Evolutionary conservation across 768 basidiomycete species (phyloP), one percentile per base, ranked within the genome.

Genomic region (Tulasnella sp.): DNA sequence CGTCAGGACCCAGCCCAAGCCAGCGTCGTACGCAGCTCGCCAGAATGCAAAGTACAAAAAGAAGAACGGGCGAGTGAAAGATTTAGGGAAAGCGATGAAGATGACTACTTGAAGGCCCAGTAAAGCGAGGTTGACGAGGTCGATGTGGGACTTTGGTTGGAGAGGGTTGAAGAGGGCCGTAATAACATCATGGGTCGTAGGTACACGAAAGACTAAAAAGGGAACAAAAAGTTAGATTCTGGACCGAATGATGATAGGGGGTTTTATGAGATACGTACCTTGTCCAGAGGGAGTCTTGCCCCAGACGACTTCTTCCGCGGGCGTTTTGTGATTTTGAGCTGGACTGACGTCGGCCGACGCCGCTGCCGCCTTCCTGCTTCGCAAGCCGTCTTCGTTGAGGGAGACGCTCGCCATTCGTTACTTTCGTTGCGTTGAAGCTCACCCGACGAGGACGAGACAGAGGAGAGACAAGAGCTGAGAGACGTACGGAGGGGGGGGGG

Each of bases 21-120:
- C 97, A 39, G 88, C 91, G 82, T 99, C 93, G 81, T 99, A 99
- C 12, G 93, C 91, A 3, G 88, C 87, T 1, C 97, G 86, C 95
- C 96, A 99, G 82, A 98, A 93, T 12, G 90, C 90, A 81, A 99
- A 98, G 83, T 96, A 97, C 77, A 92, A 76, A 31, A 96, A 83
- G 86, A 99, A 98, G 83, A 98, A 93, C 9, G 87, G 74, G 72
- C 86, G 87, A 0, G 89, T 82, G 2, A 84, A 82, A 0, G 83
- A 79, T 6, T 88, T 89, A 0, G 94, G 88, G n/a, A 96, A 83
- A 6, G 85, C 58, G 79, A 82, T 79, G 83, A 91, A 97, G 11
- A 96, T 81, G n/a, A 90, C 78, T 76, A 96, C 83, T 82, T 98
- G 97, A 0, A 90, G 79, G 3, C 88, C 90, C 12, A 98, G 88